Evolutionary conservation across 176 grass and related monocot species (phyloP).

Genomic region (Juncus inflexus): DNA sequence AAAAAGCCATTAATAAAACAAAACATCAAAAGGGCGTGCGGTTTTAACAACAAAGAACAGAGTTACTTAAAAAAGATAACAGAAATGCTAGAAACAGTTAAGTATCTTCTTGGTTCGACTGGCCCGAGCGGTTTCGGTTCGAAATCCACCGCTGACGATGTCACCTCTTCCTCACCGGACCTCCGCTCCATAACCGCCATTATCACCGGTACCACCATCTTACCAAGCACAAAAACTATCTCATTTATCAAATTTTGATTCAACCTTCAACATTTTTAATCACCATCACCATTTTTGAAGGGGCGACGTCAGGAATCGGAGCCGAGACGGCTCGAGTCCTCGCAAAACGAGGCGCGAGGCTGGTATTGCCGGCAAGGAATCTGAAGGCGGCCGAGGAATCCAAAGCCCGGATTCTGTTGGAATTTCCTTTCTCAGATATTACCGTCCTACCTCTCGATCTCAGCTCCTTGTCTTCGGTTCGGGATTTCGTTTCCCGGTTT

Average conservation of each 20-base stretch:
- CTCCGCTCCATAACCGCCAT: slow-evolving; percentile 51
- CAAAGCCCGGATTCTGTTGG: slow-evolving; percentile 38
- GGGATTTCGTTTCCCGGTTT: slow-evolving; percentile 55
- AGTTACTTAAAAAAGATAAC: not conserved
- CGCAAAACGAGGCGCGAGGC: slow-evolving; percentile 66
- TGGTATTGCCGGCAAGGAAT: slow-evolving; percentile 70
- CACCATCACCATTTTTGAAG: not conserved
- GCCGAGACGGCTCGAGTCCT: slow-evolving; percentile 88
- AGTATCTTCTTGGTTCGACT: slow-evolving; percentile 63
- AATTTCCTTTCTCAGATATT: slow-evolving; percentile 52
- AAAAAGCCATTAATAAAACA: not conserved
- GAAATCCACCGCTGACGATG: slow-evolving; percentile 67
- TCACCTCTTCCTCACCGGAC: slow-evolving; percentile 34
- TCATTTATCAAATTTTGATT: not conserved
- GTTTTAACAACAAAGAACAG: no score
- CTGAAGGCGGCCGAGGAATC: slow-evolving; percentile 80
- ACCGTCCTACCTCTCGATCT: slow-evolving; percentile 83
- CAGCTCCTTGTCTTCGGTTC: slow-evolving; percentile 78
- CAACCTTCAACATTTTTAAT: not conserved
- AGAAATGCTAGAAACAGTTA: slow-evolving; percentile 57
- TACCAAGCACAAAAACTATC: not conserved
- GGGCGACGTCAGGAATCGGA: slow-evolving; percentile 90
- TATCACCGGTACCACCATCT: slow-evolving; percentile 49
- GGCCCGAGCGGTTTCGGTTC: slow-evolving; percentile 78
- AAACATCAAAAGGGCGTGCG: no score